A percentile compares a stretch with the other conserved stretches of the same genome.
Evolutionary conservation across 805 yeast genomes (phyloP).

Genomic region (Wickerhamiella sorbophila): DNA sequence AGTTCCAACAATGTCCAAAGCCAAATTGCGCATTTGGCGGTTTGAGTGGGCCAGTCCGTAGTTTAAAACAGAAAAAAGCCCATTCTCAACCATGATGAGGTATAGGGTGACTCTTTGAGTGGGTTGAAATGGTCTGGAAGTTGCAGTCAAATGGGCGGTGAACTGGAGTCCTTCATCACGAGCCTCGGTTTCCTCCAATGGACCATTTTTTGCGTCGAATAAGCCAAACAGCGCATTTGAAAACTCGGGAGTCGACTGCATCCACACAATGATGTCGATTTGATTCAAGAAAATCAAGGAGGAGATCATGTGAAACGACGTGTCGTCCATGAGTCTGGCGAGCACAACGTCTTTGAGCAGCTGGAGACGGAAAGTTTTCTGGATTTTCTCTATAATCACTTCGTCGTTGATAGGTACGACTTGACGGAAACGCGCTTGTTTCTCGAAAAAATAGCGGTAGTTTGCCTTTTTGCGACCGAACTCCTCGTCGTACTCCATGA

Average conservation of each 20-base stretch:
- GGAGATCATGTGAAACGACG: conserved; percentile 49
- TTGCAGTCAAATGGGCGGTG: conserved; percentile 63
- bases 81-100: conserved; percentile 45
- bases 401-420: conserved; percentile 49
- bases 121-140: conserved; percentile 53
- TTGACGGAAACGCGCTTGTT: conserved; percentile 51
- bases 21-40: conserved; percentile 43
- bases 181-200: conserved; percentile 8
- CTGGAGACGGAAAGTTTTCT: conserved; percentile 62
- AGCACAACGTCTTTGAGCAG: conserved; percentile 77
- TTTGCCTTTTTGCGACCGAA: conserved; percentile 69
- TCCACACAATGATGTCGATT: conserved; percentile 44
- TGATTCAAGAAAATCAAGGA: conserved; percentile 58
- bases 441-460: conserved; percentile 49
- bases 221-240: conserved; percentile 44
- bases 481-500: conserved; percentile 77
- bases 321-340: conserved; percentile 71
- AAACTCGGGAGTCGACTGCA: conserved; percentile 40
- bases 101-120: conserved; percentile 53
- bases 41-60: conserved; percentile 50
- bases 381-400: conserved; percentile 40
- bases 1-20: conserved; percentile 66
- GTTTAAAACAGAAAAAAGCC: conserved; percentile 53
- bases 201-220: conserved; percentile 27
- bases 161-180: conserved; percentile 52